Base-by-base conservation (phyloP, 1,139 yeast species). In the Zygoascus sp. region DNA sequence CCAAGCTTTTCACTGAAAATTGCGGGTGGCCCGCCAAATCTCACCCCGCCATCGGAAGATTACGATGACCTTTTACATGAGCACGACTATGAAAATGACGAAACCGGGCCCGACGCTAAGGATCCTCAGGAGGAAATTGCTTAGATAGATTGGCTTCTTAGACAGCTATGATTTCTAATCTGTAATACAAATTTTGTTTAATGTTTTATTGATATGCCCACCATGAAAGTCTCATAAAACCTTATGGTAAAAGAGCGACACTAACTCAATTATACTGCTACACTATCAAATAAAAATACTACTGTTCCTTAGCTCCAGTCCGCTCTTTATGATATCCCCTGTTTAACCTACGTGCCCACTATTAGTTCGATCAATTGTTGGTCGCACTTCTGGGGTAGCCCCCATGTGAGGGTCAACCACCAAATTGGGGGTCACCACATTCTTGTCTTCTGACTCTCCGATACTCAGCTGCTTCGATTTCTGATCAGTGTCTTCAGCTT, bases 11-110 rank as follows among this genome's bases (percentile, higher is more conserved):
- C 57, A 25, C 39, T 52, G 17, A 49, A 44, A n/a, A 53, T 58
- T 4, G 58, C 54, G 9, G 62, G 62, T 11, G 63, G 62, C 2
- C 59, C 62, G 5, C 16, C 39, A 20, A 35, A 10, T 30, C 17
- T 30, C 8, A 30, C 34, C 13, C 34, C 34, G 13, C 34, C 34
- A 7, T 30, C 34, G 7, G 34, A 30, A 8, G 34, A 13, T 30
- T 7, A 4, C 13, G 34, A 30, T 3, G 34, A 13, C 16, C 17
- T 9, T 13, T 11, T 7, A n/a, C 3, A 3, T 3, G 7, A 6
- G n/a, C 7, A n/a, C n/a, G n/a, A n/a, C n/a, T 23, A 10, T 7
- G 27, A 23, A 10, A 23, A 23, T 23, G 27, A 23, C 10, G 27
- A 23, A 23, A 7, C n/a, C n/a, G n/a, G n/a, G n/a, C n/a, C n/a